Evolutionary conservation across 2,329 filamentous ascomycete genomes (phyloP).

Genomic region (Colletotrichum sp.): DNA sequence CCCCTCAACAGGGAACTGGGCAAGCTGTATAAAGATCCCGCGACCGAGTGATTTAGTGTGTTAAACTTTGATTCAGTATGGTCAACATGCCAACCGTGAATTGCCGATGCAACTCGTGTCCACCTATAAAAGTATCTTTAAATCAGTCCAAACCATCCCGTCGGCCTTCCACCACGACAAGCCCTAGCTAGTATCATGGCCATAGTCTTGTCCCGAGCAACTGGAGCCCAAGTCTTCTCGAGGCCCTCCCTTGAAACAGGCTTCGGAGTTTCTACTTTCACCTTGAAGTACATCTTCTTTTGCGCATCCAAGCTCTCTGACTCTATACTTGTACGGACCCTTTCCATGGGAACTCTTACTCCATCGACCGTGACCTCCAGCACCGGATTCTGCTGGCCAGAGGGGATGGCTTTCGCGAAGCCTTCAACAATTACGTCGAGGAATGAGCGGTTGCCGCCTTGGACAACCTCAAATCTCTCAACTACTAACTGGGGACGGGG

Average conservation of each 20-base stretch:
- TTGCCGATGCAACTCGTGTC: accelerated
- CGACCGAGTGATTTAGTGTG: accelerated
- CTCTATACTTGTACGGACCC: neutral
- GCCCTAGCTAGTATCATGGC: neutral
- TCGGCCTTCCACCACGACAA: neutral
- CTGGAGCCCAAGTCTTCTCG: neutral
- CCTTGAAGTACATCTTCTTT: neutral
- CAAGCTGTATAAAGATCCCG: neutral
- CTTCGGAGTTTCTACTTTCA: neutral
- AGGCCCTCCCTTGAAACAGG: neutral
- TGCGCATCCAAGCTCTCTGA: neutral
- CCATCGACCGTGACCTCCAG: neutral
- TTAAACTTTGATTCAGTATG: accelerated
- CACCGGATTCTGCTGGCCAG: accelerated
- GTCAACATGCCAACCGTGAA: neutral
- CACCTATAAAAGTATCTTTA: neutral
- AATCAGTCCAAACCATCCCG: neutral
- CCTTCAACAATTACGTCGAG: neutral
- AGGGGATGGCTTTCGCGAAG: accelerated
- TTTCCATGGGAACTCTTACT: accelerated
- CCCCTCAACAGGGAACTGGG: accelerated
- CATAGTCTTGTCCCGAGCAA: neutral
- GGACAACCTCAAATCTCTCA: neutral
- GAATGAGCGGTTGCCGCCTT: accelerated
- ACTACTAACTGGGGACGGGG: neutral